A percentile compares a stretch with the other conserved stretches of the same genome.
phyloP scores from a whole-genome alignment of 1,139 yeast genomes.

The Taphrina populina region DNA sequence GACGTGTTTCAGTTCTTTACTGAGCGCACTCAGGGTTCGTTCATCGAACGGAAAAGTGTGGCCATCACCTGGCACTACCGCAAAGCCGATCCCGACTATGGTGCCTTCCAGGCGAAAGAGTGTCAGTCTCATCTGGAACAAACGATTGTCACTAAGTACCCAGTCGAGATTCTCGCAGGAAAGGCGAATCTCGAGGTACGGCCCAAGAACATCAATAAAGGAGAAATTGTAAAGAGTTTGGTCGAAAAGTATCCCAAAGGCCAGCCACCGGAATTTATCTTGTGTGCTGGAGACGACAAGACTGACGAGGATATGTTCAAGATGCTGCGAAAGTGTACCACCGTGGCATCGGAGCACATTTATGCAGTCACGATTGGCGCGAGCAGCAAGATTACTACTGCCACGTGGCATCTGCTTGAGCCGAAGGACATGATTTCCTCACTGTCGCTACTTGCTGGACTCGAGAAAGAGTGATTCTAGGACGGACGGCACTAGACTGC shows the following conservation, averaged over 20 bases:
- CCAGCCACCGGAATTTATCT: conserved; percentile 72
- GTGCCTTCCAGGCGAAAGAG: conserved; percentile 77
- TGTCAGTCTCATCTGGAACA: conserved; percentile 63
- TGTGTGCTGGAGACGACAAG: conserved; percentile 91
- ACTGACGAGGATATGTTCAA: conserved; percentile 96
- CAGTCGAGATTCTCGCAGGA: conserved; percentile 94
- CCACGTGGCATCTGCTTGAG: conserved; percentile 82
- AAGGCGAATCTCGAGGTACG: conserved; percentile 96
- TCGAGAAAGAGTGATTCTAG: conserved; percentile 23
- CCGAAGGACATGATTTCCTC: conserved; percentile 63
- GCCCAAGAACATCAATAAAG: conserved; percentile 91
- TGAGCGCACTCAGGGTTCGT: conserved; percentile 85
- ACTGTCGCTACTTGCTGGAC: conserved; percentile 20
- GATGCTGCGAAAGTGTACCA: conserved; percentile 63
- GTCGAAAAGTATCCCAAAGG: conserved; percentile 50
- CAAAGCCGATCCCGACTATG: conserved; percentile 88
- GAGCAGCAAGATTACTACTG: conserved; percentile 82
- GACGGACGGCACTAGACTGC: no score
- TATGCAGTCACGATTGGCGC: conserved; percentile 96
- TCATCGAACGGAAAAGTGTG: conserved; percentile 82
- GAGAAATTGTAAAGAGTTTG: conserved; percentile 85
- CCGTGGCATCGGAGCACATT: conserved; percentile 46
- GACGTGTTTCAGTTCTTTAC: conserved; percentile 73
- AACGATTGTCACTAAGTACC: conserved; percentile 65
- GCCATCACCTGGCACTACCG: conserved; percentile 98